Conservation (phyloP, 495 filamentous ascomycete genomes). For the Penicillium verhagenii region DNA sequence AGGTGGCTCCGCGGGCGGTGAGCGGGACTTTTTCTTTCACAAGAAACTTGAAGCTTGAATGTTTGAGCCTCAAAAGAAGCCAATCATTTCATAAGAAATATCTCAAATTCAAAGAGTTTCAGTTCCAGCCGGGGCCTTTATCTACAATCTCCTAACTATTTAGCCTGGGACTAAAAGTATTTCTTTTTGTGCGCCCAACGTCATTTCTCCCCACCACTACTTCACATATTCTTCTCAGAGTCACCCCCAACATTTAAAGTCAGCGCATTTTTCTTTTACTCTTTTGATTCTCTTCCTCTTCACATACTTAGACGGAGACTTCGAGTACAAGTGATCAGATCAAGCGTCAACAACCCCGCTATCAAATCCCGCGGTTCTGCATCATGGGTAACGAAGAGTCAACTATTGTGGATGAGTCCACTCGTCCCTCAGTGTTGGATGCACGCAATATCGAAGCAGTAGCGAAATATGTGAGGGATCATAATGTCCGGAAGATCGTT, state of each 20-base stretch:
- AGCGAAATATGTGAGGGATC: constrained; percentile 71
- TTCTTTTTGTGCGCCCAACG: not conserved
- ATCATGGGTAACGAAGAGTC: constrained; percentile 74
- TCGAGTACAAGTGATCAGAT: constrained; percentile 16
- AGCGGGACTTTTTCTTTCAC: constrained; percentile 9
- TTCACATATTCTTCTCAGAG: not conserved
- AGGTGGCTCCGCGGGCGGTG: constrained; percentile 7
- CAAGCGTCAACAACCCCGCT: constrained; percentile 34
- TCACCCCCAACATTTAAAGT: not conserved
- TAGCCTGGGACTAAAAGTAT: not conserved
- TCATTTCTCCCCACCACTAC: not conserved
- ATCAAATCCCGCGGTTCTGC: constrained; percentile 19
- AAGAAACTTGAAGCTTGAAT: not conserved
- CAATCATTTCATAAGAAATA: not conserved
- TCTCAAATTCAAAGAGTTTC: not conserved
- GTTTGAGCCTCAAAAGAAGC: constrained; percentile 1
- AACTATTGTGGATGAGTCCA: constrained; percentile 58
- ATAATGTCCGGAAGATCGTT: constrained; percentile 65
- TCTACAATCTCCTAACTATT: not conserved
- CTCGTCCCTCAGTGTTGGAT: constrained; percentile 61
- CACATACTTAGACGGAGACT: not conserved
- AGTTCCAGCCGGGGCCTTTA: not conserved
- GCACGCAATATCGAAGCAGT: constrained; percentile 68
- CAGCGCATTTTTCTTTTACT: not conserved
- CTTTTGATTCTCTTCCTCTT: not conserved